phyloP scores from a whole-genome alignment of 2,329 filamentous ascomycete species.

The Atkinsonella hypoxylon region DNA sequence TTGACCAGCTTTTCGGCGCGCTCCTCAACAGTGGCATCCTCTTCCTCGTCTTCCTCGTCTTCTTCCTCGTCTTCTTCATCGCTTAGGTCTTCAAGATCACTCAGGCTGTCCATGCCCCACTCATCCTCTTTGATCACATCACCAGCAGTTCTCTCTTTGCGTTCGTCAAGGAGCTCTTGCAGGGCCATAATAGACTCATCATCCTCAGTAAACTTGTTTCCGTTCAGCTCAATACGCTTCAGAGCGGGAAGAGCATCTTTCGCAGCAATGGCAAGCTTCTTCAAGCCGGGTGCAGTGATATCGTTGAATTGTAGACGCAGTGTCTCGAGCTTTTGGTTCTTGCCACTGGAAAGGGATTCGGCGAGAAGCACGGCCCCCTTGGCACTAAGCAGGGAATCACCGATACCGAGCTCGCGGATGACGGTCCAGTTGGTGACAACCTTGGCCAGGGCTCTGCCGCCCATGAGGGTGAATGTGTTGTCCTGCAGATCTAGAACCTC shows the following conservation, averaged over 20 bases:
- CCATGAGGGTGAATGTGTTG: slow-evolving; percentile 84
- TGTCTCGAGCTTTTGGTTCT: slow-evolving; percentile 68
- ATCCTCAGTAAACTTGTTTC: slow-evolving; percentile 87
- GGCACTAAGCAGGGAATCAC: slow-evolving; percentile 73
- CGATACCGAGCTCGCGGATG: slow-evolving; percentile 73
- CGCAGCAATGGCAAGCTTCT: slow-evolving; percentile 57
- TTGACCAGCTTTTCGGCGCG: slow-evolving; percentile 57
- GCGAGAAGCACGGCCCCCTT: slow-evolving; percentile 67
- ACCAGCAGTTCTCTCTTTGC: slow-evolving; percentile 63
- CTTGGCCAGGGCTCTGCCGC: slow-evolving; percentile 65
- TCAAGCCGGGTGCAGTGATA: slow-evolving; percentile 65
- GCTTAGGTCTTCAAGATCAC: slow-evolving; percentile 66
- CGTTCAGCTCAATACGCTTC: slow-evolving; percentile 84
- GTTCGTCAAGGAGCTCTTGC: slow-evolving; percentile 58
- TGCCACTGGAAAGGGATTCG: slow-evolving; percentile 58
- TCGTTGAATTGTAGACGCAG: slow-evolving; percentile 90
- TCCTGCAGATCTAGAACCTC: slow-evolving; percentile 84
- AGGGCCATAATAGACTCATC: slow-evolving; percentile 60
- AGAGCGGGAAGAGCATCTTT: slow-evolving; percentile 59
- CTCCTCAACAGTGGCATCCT: slow-evolving; percentile 48
- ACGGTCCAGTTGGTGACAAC: slow-evolving; percentile 64
- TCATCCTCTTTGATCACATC: slow-evolving; percentile 60
- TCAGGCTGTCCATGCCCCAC: slow-evolving; percentile 77
- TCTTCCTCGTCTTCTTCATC: slow-evolving; percentile 53
- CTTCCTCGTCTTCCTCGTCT: slow-evolving; percentile 55